phyloP scores from a whole-genome alignment of 2,329 filamentous ascomycete genomes.

The Hysterium pulicare region DNA sequence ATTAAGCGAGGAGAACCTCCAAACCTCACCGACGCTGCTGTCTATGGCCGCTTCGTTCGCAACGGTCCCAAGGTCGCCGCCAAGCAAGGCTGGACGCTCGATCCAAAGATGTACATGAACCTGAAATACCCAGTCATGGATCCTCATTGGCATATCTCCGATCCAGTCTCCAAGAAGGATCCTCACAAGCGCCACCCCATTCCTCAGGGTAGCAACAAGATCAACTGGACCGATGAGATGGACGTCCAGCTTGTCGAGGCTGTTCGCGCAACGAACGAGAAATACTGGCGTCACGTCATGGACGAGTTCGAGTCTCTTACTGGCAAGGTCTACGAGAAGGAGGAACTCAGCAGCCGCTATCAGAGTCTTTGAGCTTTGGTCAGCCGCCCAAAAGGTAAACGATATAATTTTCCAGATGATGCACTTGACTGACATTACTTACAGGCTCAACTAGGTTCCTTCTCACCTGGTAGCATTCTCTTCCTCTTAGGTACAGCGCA shows the following conservation, averaged over 20 bases:
- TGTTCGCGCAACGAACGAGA: constrained; percentile 22
- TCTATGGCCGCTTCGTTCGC: constrained; percentile 38
- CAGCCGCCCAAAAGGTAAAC: too few species aligned
- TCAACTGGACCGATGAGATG: constrained; percentile 16
- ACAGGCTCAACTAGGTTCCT: too few species aligned
- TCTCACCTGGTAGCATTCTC: too few species aligned
- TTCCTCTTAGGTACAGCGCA: too few species aligned
- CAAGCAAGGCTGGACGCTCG: constrained; percentile 29
- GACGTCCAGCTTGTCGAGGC: constrained; percentile 26
- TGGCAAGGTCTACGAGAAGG: too few species aligned
- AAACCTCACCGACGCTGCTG: constrained; percentile 24
- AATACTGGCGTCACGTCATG: constrained; percentile 31
- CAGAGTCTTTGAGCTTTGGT: too few species aligned
- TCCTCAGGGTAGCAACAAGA: constrained; percentile 6
- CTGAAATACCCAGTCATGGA: constrained; percentile 24
- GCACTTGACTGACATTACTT: too few species aligned
- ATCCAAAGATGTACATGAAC: constrained; percentile 32
- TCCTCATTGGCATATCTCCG: too few species aligned
- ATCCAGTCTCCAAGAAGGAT: constrained; percentile 13
- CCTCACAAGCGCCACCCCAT: constrained; percentile 16
- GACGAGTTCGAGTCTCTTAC: constrained; percentile 34
- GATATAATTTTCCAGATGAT: too few species aligned
- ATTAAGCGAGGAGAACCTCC: constrained; percentile 11
- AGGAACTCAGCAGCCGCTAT: too few species aligned
- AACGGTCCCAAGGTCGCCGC: constrained; percentile 23